phyloP scores from a whole-genome alignment of 768 basidiomycete species.

The Lyophyllum semitale region DNA sequence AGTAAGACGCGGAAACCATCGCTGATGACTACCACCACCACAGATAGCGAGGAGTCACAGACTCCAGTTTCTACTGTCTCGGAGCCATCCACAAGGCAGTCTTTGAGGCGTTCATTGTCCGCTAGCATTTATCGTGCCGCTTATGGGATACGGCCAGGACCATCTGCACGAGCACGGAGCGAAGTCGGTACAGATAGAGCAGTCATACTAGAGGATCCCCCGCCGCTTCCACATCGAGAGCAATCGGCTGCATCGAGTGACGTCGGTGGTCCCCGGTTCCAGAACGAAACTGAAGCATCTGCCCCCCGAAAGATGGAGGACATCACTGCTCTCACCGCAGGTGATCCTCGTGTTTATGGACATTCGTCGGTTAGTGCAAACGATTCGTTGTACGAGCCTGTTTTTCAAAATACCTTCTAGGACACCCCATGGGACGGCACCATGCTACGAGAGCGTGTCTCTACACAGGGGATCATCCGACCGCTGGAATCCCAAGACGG shows the following conservation, averaged over 20 bases:
- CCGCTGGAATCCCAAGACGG: slow-evolving; percentile 73
- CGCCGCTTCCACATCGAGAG: background rate
- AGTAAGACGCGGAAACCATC: background rate
- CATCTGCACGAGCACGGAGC: slow-evolving; percentile 3
- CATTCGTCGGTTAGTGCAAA: slow-evolving; percentile 43
- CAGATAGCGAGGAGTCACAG: background rate
- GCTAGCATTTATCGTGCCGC: slow-evolving; percentile 16
- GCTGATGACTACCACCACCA: background rate
- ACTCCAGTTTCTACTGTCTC: background rate
- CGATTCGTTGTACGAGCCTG: background rate
- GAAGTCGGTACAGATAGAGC: background rate
- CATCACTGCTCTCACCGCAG: slow-evolving; percentile 53
- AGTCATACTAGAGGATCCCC: background rate
- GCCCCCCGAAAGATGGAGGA: slow-evolving; percentile 19
- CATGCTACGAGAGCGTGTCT: slow-evolving; percentile 93
- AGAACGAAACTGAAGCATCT: slow-evolving; percentile 15
- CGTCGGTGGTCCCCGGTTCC: slow-evolving; percentile 38
- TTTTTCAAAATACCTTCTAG: slow-evolving; percentile 22
- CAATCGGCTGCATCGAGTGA: slow-evolving; percentile 26
- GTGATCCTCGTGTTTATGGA: slow-evolving; percentile 61
- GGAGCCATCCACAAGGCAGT: slow-evolving; percentile 7
- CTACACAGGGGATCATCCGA: slow-evolving; percentile 79
- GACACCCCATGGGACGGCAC: slow-evolving; percentile 43
- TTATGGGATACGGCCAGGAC: slow-evolving; percentile 13
- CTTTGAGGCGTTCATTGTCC: slow-evolving; percentile 26